Base-by-base conservation (phyloP, 163 green algal genomes). In the Coccomyxa subellipsoidea region DNA sequence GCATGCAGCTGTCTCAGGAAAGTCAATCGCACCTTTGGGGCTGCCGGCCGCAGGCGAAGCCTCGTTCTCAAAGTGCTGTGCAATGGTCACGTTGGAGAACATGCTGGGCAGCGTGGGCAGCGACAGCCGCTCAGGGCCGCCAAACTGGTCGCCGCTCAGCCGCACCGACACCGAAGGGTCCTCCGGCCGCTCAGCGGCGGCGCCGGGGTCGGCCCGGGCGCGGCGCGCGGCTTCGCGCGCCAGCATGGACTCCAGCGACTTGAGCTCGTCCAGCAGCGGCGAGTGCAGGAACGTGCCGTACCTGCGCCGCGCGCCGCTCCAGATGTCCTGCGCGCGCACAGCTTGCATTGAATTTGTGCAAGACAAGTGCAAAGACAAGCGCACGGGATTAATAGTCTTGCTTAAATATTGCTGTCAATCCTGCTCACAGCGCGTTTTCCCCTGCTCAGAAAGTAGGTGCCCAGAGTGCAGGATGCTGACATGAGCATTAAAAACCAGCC, bases 241-340 rank as follows among this genome's bases (percentile, higher is more conserved):
- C 37, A 86, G 39, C 36, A 83, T 59, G 47, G 59, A 38, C 84
- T 92, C 84, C 47, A 92, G 76, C 10, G 88, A 87, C 73, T 87
- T 85, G 34, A 92, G 82, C 82, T 92, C 88, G 76, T 89, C 86
- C 32, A 92, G 81, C 54, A 92, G 77, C 21, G 88, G 88, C 12
- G 84, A 90, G 83, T 90, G 88, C 84, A 92, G 80, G 54, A 92
- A 92, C 3, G 80, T 54, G 31, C 82, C 82, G 38, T 47, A 31
- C 72, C 31, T 78, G 72, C 66, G 66, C 66, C n/a, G 31, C 21
- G 7, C 2, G 18, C 66, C 66, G 7, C 66, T 36, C 66, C 66
- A 73, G 29, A 73, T 32, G 2, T 73, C 66, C 66, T 73, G 66
- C 66, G 66, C n/a, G 27, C 27, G 47, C 39, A 59, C 15, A 12